Base-by-base conservation (phyloP, 768 basidiomycete genomes). In the Suillus subalutaceus region DNA sequence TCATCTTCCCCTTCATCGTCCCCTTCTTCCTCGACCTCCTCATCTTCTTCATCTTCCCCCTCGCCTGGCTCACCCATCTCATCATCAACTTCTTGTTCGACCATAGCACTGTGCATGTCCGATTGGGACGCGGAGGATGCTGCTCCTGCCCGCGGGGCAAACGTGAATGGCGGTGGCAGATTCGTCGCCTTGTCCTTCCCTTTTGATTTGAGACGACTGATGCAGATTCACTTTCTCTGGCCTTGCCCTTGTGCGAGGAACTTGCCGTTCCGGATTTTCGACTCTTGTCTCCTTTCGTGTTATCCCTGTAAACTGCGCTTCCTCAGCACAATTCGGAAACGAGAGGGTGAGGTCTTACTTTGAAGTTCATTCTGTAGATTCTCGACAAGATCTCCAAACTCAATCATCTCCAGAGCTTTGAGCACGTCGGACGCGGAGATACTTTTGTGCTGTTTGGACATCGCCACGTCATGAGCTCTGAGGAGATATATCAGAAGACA, bases 361-460 rank as follows among this genome's bases (percentile, higher is more conserved):
- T 84, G 79, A 10, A 94, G 83, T 73, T 94, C 92, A 0, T 72
- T 78, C 67, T 90, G 87, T 4, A 93, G 80, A 52, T 80, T 79
- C 41, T 86, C 84, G 0, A 88, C 84, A 52, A 93, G 79, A 72
- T 93, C 91, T 2, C 86, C 85, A 65, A 94, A 89, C 69, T 93
- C 90, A 43, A 93, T 84, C 64, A 86, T 79, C 72, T 94, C 93
- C 10, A 96, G 83, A 0, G 93, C 96, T 73, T 91, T 93, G 67
- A 96, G 85, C 0, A 97, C 93, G 73, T 97, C 96, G 0, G 94
- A 89, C 0, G 94, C 93, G 6, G 93, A 91, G 52, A 96, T 91
- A 65, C 91, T 91, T 77, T 94, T 96, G 76, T 93, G 93, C 65
- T 92, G 90, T 68, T 92, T 90, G 3, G 89, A 87, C n/a, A 82